Evolutionary conservation across 441 rosid species (phyloP), one percentile per base, ranked within the genome.

Genomic region (Eutrema salsugineum): DNA sequence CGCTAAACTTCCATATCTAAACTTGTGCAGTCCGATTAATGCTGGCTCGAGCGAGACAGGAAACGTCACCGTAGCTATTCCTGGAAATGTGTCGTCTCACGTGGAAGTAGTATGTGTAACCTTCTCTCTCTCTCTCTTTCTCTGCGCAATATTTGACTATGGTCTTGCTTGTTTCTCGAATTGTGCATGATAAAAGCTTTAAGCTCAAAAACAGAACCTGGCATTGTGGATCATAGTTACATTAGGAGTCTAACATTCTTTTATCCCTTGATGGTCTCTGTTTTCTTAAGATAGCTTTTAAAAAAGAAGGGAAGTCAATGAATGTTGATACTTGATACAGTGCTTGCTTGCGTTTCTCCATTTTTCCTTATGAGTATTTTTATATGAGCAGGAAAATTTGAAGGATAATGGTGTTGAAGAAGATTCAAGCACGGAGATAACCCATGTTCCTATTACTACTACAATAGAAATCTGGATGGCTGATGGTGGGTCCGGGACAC

Each of bases 51-150:
- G 28, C 17, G 4, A 19, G 43, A 53, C 50, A 61, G 30, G 50
- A 61, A 35, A 24, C 5, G 43, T 54, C 57, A 7, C 63, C 8
- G 11, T 61, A 24, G 51, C 61, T 66, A 30, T 16, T 27, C 51
- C 71, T 67, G 20, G 15, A 40, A 17, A 28, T 35, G 58, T 66
- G 28, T 27, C 35, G 24, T 65, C 66, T 64, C 58, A 17, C 48
- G 60, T 57, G 44, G 43, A 47, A 12, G 77, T 68, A 12, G 77
- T 68, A 68, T 24, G 27, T 44, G 27, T 56, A 55, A 64, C 42
- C 17, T 36, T 24, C 27, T 24, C 27, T 24, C 27, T 22, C 24
- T 24, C 22, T 20, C 22, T 72, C 12, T 36, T 33, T 47, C n/a
- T 55, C 51, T 54, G 43, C 30, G 39, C 71, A 66, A 2, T 8